Evolutionary conservation across 176 grass and related monocot species (phyloP).

Genomic region (Aegilops umbellulata): DNA sequence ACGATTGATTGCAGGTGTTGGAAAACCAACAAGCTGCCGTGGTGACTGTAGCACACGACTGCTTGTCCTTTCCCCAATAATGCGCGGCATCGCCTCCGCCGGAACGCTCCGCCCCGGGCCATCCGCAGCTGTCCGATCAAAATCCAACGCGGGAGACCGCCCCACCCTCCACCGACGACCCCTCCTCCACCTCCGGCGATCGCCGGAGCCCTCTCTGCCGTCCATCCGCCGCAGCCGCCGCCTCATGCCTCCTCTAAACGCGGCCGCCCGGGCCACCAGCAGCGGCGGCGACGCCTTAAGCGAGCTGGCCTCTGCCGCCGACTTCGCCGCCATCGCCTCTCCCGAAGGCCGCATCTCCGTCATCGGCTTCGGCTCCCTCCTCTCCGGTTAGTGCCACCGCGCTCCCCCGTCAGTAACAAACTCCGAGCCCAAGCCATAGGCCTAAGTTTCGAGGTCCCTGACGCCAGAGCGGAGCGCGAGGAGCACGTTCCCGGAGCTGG

Average conservation of each 20-base stretch:
- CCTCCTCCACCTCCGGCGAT: constrained; percentile 2
- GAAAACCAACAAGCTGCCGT: too few species aligned
- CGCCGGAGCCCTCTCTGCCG: constrained; percentile 22
- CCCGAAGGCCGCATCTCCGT: constrained; percentile 59
- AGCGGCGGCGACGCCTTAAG: not conserved
- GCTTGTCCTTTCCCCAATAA: not conserved
- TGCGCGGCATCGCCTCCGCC: not conserved
- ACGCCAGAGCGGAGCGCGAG: constrained; percentile 72
- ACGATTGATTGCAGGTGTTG: too few species aligned
- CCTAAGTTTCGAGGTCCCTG: not conserved
- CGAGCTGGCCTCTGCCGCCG: constrained; percentile 40
- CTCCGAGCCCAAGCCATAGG: not conserved
- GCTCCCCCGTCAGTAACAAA: not conserved
- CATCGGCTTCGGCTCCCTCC: constrained; percentile 87
- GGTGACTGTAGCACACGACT: too few species aligned
- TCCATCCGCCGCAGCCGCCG: not conserved
- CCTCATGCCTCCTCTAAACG: constrained; percentile 16
- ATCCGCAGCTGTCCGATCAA: constrained; percentile 38
- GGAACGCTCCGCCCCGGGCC: not conserved
- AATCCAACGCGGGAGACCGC: constrained; percentile 20
- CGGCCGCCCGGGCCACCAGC: not conserved
- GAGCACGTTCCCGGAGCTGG: constrained; percentile 92
- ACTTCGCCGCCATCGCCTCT: constrained; percentile 51
- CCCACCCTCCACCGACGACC: not conserved
- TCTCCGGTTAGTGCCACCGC: constrained; percentile 53